A percentile compares a stretch with the other conserved stretches of the same genome.
These are phyloP conservation scores for Didymella exigua DNA, from an alignment of 2,329 filamentous ascomycete species.

Conservation along the genomic window DNA sequence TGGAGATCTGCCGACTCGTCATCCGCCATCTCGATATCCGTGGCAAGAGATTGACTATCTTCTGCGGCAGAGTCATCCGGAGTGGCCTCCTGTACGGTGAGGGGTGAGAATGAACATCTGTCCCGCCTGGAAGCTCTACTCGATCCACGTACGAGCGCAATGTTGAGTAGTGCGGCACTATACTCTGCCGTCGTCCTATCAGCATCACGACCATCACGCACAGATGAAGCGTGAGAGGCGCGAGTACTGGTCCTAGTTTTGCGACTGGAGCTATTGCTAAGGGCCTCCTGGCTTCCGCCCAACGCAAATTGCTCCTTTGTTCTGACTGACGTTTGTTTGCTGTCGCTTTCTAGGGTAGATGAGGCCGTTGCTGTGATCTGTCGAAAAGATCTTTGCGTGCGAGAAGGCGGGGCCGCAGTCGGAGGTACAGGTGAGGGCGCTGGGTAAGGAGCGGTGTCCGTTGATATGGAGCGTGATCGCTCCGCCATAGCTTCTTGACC, in stretches of 20 bases:
- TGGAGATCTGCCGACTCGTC: not conserved
- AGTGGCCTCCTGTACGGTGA: not conserved
- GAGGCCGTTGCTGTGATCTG: not conserved
- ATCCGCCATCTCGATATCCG: not conserved
- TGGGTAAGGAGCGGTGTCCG: not conserved
- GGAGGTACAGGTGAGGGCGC: not conserved
- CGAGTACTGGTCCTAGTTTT: not conserved
- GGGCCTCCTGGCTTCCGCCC: no score
- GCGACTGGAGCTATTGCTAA: not conserved
- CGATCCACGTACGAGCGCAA: not conserved
- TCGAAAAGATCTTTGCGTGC: not conserved
- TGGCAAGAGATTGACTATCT: not conserved
- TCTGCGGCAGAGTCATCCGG: constrained; percentile 5
- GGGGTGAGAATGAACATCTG: not conserved
- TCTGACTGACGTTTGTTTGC: not conserved
- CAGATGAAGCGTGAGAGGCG: no score
- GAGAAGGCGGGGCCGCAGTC: not conserved
- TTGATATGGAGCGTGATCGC: no score
- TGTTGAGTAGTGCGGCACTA: not conserved
- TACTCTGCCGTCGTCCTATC: not conserved
- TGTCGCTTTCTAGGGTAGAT: not conserved
- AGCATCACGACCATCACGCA: no score
- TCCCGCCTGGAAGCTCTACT: not conserved
- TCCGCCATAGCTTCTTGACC: not conserved
- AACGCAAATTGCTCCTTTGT: not conserved